These are phyloP conservation scores for Penicillium canariense DNA, from an alignment of 495 filamentous ascomycete species.

Conservation along the genomic window DNA sequence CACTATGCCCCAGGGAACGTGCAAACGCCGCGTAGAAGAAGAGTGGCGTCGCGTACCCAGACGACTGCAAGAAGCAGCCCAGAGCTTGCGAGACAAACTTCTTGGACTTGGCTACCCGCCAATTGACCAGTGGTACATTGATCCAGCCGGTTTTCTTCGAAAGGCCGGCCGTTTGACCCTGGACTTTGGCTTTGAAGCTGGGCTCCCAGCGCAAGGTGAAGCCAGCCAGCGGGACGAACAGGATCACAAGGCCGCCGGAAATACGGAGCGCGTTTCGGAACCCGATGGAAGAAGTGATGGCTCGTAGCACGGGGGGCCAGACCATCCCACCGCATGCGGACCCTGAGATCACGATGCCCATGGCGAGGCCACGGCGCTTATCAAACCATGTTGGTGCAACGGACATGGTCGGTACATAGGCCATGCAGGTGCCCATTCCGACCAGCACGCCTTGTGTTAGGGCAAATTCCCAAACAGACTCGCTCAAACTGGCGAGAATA, in stretches of 20 bases:
- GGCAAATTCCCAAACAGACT: conserved; percentile 57
- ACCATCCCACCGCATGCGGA: conserved; percentile 55
- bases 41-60: conserved; percentile 42
- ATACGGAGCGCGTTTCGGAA: conserved; percentile 53
- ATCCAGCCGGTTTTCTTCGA: conserved; percentile 20
- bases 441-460: conserved; percentile 57
- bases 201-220: conserved; percentile 43
- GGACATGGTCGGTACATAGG: conserved; percentile 52
- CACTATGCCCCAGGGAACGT: conserved; percentile 39
- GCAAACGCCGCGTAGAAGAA: conserved; percentile 47
- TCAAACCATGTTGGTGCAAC: conserved; percentile 56
- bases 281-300: conserved; percentile 49
- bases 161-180: conserved; percentile 24
- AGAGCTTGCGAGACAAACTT: conserved; percentile 41
- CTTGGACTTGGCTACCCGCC: conserved; percentile 34
- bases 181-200: conserved; percentile 36
- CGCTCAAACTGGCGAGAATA: conserved; percentile 57
- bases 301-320: conserved; percentile 45
- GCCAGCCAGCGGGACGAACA: conserved; percentile 46
- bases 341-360: conserved; percentile 54
- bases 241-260: conserved; percentile 43
- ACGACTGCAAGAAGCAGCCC: conserved; percentile 43
- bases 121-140: conserved; percentile 37
- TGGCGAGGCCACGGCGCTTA: conserved; percentile 51
- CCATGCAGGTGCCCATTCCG: conserved; percentile 47